Conservation (phyloP, 768 basidiomycete genomes). For the Amylocystis lapponica region DNA sequence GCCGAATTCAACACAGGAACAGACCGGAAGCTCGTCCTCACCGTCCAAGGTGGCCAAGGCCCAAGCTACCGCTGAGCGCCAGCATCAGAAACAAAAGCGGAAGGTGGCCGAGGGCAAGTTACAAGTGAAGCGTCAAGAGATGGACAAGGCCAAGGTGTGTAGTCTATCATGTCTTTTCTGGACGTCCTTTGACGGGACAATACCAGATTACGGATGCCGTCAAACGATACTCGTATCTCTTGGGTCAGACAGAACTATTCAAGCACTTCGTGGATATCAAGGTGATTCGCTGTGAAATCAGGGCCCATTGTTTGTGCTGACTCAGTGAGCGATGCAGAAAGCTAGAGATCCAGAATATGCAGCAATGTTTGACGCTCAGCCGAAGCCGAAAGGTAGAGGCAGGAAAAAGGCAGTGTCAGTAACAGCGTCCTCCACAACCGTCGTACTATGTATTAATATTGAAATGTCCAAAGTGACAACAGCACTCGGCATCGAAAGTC, state of each 20-base stretch:
- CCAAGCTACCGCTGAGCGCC: conserved; percentile 33
- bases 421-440: not conserved
- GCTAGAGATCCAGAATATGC: conserved; percentile 93
- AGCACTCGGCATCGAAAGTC: conserved; percentile 85
- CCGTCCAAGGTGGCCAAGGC: conserved; percentile 28
- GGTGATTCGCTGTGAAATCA: conserved; percentile 34
- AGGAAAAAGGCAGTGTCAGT: conserved; percentile 76
- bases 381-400: conserved; percentile 78
- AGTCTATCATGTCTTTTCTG: not conserved
- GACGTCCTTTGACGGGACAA: too few species aligned
- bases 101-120: conserved; percentile 69
- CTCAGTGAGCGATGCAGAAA: conserved; percentile 50
- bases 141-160: conserved; percentile 82
- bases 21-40: conserved; percentile 32
- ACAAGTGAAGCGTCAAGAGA: conserved; percentile 66
- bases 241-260: conserved; percentile 97
- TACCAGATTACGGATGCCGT: conserved; percentile 88
- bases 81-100: conserved; percentile 46
- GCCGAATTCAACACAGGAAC: too few species aligned
- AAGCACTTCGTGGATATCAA: conserved; percentile 98
- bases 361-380: conserved; percentile 80
- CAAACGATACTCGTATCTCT: conserved; percentile 94
- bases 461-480: conserved; percentile 47
- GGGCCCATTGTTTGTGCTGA: not conserved
- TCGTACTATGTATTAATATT: not conserved